Base-by-base conservation (phyloP, 768 basidiomycete species). In the Cubamyces lactineus region DNA sequence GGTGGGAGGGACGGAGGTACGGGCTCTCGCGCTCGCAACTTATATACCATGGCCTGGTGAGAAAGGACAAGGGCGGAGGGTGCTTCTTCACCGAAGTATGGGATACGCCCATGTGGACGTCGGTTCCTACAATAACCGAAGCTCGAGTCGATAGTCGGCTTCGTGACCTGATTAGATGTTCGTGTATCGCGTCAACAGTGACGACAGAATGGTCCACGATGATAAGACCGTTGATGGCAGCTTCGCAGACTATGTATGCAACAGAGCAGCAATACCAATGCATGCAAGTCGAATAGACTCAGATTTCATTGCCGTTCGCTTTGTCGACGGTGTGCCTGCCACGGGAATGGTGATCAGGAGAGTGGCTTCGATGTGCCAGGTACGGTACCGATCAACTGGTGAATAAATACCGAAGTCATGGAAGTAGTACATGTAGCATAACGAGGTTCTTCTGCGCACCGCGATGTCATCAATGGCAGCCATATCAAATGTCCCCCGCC, bases 391-490 rank as follows among this genome's bases (percentile, higher is more conserved):
- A 61, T 53, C 42, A 61, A 52, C 34, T 40, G 47, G 53, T 52
- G 53, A 60, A 64, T 64, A 64, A 57, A 64, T 64, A 64, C 63
- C 57, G 53, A 62, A 49, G 42, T 55, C 54, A 53, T 57, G 54
- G 58, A 53, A 51, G 55, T 56, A 43, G 47, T 57, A 63, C 62
- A 63, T 63, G 41, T 63, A 63, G 56, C 52, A 39, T 53, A 45
- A 42, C 43, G 26, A 41, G 47, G 50, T 53, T 59, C 51, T 53
- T 63, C 56, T 53, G 62, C 62, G 61, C 55, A 62, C 57, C 62
- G 52, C 61, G 48, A 42, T 49, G 51, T 53, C 57, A 39, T 53
- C 56, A 63, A 52, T 53, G 52, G 51, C 23, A 58, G 49, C 21
- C 41, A 46, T 1, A 53, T 38, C 43, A 42, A 39, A 51, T 53